Evolutionary conservation across 805 yeast genomes (phyloP), one percentile per base, ranked within the genome.

Genomic region (Torulaspora quercuum): DNA sequence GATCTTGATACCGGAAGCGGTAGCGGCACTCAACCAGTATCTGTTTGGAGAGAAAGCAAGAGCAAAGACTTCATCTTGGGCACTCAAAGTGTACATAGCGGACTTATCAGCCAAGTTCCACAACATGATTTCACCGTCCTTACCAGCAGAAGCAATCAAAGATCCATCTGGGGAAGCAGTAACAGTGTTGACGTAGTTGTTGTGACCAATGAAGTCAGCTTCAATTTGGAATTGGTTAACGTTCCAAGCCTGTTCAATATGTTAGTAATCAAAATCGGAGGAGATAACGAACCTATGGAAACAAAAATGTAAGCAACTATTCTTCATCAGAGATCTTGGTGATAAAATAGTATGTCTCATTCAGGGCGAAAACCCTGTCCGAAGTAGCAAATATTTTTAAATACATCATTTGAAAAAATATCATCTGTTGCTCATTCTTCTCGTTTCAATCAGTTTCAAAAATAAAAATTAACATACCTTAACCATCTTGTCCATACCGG

Each of bases 1-100:
- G 80, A 92, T 82, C 85, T 89, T 90, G 79, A 92, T 87, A 66
- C 96, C 92, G 57, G 95, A 75, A 55, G 96, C 75, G 62, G 99
- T 92, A 67, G 98, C 97, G 75, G 97, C 98, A 69, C 95, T 90
- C 72, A 92, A 84, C 98, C 98, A 92, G 94, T 86, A 92, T 83
- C 98, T 89, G 95, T 86, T 86, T 76, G 99, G 98, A 70, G 97
- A 90, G 95, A 92, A 92, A 62, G 97, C 95, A 68, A 92, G 80
- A 69, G 97, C 94, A 73, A 86, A 86, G 61, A 92, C 88, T 79
- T 90, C 97, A 67, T 90, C 92, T 70, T 92, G 87, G 61, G 95
- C 90, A 63, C 78, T 75, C 70, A 92, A 80, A 64, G 95, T 81
- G 95, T 88, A 90, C 65, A 89, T 77, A 65, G 89, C 80, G 65